Base-by-base conservation (phyloP, 208 protist species). In the Acanthamoeba healyi region DNA sequence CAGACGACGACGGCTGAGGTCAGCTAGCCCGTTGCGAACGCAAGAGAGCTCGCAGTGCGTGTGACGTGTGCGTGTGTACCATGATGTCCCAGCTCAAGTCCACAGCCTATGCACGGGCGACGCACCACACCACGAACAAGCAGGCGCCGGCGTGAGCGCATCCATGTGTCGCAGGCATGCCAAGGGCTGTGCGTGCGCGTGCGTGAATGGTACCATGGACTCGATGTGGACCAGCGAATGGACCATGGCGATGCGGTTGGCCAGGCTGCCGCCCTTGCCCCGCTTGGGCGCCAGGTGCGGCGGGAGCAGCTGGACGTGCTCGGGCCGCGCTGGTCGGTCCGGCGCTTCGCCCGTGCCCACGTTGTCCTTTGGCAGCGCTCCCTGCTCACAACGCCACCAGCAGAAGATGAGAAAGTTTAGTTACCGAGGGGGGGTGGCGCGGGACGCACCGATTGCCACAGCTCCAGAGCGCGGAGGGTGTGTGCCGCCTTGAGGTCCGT, bases 31-130 rank as follows among this genome's bases (percentile, higher is more conserved):
- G 15, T 22, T 10, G 49, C 49, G 14, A 10, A 10, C 44, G 12
- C 44, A 49, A 4, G 44, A 49, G 44, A 49, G 44, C 44, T 12
- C 44, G 12, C 44, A 49, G 44, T 49, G 44, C 9, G 9, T 49
- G 44, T 49, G 44, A 49, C 49, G 10, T 54, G 6, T 6, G 6
- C 6, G 6, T 6, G 15, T 0, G 67, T 79, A 79, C 79, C 46
- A 87, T 87, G 26, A 87, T 87, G 79, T 87, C 79, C 79, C 79
- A 87, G 42, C 46, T 63, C 49, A 87, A 58, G 42, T 87, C 79
- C 32, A 87, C 49, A 3, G 79, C 79, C 79, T 87, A 44, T n/a
- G 36, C 34, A n/a, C n/a, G n/a, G n/a, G n/a, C n/a, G n/a, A n/a
- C n/a, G n/a, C n/a, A n/a, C n/a, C n/a, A n/a, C n/a, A n/a, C 58